Base-by-base conservation (phyloP, 176 grass and related monocot species). In the Eleusine indica region DNA sequence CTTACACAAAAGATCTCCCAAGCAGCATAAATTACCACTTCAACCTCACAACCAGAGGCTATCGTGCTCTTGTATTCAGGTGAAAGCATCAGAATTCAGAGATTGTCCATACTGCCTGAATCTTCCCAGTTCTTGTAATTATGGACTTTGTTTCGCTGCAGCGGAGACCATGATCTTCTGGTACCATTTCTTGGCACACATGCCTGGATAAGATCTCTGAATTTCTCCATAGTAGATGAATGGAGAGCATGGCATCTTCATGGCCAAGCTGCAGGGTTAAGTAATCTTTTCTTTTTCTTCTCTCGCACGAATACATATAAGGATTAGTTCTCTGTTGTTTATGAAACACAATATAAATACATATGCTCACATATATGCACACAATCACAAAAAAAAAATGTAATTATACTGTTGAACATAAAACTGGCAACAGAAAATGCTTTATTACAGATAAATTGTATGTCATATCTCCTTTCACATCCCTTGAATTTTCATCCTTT, bases 201-300 rank as follows among this genome's bases (percentile, higher is more conserved):
- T 13, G 39, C 61, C 32, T 92, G 93, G 88, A 80, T 84, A 38
- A 72, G 82, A 82, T 92, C 90, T 60, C 61, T 95, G 3, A 90
- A 90, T 16, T 87, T 86, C 52, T 66, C 88, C 41, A 73, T 91
- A 7, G 30, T 80, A 5, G 76, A 88, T 54, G 64, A 88, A 0
- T 88, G 88, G 88, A 92, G 90, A 62, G 90, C 85, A 14, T 95
- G 93, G 90, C 79, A 92, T 70, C 22, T 88, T 6, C 58, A 80
- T 57, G 88, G 80, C 21, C 87, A 92, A 70, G 81, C 76, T 71
- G 88, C 71, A 39, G 86, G 90, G 93, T 90, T 14, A 84, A 82
- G 73, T 49, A 73, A 15, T 35, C 42, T 51, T 6, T 30, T 15
- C n/a, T 58, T 58, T 7, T 8, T 58, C 51, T 58, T 58, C 8